phyloP scores from a whole-genome alignment of 2,329 filamentous ascomycete species.

The Nothophoma quercina region DNA sequence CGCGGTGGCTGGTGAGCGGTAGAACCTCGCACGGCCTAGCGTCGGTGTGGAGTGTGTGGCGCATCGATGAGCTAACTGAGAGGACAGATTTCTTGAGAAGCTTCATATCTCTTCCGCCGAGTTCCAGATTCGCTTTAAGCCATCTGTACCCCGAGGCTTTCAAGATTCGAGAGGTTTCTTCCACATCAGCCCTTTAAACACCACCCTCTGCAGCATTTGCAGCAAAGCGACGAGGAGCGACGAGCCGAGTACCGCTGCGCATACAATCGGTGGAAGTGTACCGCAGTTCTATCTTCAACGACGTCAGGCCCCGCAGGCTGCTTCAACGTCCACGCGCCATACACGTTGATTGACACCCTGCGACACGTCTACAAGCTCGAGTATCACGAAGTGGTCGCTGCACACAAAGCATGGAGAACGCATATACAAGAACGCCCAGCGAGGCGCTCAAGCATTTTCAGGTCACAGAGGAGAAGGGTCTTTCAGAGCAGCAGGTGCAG shows the following conservation, averaged over 20 bases:
- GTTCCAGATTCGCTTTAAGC: slow-evolving; percentile 17
- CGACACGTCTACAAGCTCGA: neutral
- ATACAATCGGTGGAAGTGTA: neutral
- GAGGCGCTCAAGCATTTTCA: slow-evolving; percentile 62
- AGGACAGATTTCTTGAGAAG: slow-evolving; percentile 37
- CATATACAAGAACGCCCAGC: slow-evolving; percentile 58
- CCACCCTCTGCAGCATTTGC: slow-evolving; percentile 4
- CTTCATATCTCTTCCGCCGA: slow-evolving; percentile 17
- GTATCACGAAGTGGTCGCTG: neutral
- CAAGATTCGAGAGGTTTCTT: slow-evolving; percentile 11
- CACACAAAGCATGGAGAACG: slow-evolving; percentile 58
- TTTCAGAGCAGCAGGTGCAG: slow-evolving; percentile 59
- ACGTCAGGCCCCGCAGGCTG: slow-evolving; percentile 15
- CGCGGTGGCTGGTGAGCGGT: slow-evolving; percentile 17
- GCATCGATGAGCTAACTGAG: slow-evolving; percentile 22
- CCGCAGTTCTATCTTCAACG: slow-evolving; percentile 11
- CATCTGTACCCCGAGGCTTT: slow-evolving; percentile 9
- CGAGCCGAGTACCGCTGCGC: slow-evolving; percentile 16
- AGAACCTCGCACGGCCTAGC: slow-evolving; percentile 9
- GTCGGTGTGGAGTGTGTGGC: slow-evolving; percentile 20
- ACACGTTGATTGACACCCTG: neutral
- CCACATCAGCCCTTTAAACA: slow-evolving; percentile 1
- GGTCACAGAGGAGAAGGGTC: slow-evolving; percentile 59
- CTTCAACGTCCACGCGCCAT: slow-evolving; percentile 7
- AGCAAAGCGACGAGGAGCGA: slow-evolving; percentile 14